A percentile compares a stretch with the other conserved stretches of the same genome.
Evolutionary conservation across 2,329 filamentous ascomycete species (phyloP).

Genomic region (Pleurostoma richardsiae): DNA sequence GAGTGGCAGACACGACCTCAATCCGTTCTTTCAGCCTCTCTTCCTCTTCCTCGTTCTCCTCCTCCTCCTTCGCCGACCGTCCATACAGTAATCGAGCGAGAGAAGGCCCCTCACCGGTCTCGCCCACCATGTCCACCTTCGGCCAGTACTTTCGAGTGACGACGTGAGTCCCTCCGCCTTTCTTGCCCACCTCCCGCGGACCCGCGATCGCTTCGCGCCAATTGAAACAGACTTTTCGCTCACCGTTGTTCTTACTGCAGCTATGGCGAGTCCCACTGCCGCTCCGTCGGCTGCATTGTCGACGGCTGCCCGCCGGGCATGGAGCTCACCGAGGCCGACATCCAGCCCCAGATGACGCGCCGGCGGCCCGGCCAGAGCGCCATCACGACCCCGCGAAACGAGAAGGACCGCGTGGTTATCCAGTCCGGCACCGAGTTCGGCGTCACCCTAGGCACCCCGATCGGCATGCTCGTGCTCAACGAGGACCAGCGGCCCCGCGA

Average conservation of each 20-base stretch:
- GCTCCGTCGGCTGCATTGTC: conserved; percentile 89
- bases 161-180: conserved; percentile 51
- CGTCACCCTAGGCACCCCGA: conserved; percentile 84
- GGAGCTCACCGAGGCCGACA: conserved; percentile 76
- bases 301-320: conserved; percentile 89
- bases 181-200: neutral
- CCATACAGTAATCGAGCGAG: too few relatives aligned
- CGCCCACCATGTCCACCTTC: conserved; percentile 74
- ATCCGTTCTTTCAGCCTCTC: too few relatives aligned
- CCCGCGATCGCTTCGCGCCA: neutral
- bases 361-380: conserved; percentile 83
- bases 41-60: too few relatives aligned
- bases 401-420: conserved; percentile 88
- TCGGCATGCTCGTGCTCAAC: conserved; percentile 81
- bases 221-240: neutral
- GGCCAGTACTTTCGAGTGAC: conserved; percentile 77
- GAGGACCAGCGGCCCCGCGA: conserved; percentile 91
- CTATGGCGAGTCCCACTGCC: conserved; percentile 86
- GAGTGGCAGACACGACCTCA: too few relatives aligned
- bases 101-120: neutral
- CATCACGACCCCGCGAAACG: conserved; percentile 87
- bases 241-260: conserved; percentile 25
- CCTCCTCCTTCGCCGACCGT: too few relatives aligned
- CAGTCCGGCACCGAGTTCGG: conserved; percentile 91
- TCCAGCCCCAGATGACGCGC: conserved; percentile 92